These are phyloP conservation scores for Xylaria acuta DNA, from an alignment of 495 filamentous ascomycete species.

Conservation along the genomic window DNA sequence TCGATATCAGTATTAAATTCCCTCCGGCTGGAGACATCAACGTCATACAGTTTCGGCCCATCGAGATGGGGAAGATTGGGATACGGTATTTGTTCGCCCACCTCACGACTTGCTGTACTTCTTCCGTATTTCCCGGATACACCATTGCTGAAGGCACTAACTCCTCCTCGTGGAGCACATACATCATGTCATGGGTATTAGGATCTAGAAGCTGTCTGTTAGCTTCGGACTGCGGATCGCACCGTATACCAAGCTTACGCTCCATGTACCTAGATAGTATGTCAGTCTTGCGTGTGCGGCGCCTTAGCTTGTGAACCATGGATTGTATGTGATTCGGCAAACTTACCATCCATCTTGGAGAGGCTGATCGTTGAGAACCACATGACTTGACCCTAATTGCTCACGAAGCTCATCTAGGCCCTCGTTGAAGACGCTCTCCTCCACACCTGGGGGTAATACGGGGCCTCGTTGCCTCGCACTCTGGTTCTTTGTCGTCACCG, in stretches of 20 bases:
- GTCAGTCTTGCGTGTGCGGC: background rate
- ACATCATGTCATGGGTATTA: slow-evolving; percentile 62
- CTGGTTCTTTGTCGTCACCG: slow-evolving; percentile 45
- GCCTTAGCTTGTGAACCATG: background rate
- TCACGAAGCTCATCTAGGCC: slow-evolving; percentile 48
- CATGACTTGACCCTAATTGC: slow-evolving; percentile 46
- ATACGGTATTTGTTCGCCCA: slow-evolving; percentile 57
- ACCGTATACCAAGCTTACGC: slow-evolving; percentile 33
- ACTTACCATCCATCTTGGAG: slow-evolving; percentile 55
- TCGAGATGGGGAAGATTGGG: slow-evolving; percentile 60
- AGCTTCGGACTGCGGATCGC: background rate
- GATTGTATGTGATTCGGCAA: background rate
- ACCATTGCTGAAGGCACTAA: slow-evolving; percentile 59
- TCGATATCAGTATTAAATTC: slow-evolving; percentile 16
- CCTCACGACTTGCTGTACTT: slow-evolving; percentile 53
- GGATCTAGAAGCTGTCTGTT: slow-evolving; percentile 35
- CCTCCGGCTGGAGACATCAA: background rate
- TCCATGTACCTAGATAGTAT: slow-evolving; percentile 52
- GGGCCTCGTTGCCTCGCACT: slow-evolving; percentile 41
- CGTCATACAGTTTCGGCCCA: slow-evolving; percentile 54
- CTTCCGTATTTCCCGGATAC: slow-evolving; percentile 51
- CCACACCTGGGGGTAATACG: slow-evolving; percentile 50
- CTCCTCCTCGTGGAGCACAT: slow-evolving; percentile 59
- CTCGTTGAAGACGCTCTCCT: slow-evolving; percentile 44
- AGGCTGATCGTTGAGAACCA: slow-evolving; percentile 57